phyloP scores from a whole-genome alignment of 139 green algal genomes.

The Tetradesmus obliquus region DNA sequence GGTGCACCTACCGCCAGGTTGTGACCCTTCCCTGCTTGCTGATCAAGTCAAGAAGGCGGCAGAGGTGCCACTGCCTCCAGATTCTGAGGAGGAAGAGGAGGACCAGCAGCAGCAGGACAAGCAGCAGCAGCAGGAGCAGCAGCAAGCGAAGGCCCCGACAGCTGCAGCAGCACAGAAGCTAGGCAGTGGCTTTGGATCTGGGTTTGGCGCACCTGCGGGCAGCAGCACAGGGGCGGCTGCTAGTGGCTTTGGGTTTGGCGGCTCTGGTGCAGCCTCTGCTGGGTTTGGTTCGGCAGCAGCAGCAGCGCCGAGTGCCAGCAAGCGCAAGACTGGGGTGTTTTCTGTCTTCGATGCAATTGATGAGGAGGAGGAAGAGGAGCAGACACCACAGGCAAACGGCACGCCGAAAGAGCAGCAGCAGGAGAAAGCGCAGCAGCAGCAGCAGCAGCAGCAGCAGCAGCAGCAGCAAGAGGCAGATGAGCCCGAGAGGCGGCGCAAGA shows the following conservation, averaged over 20 bases:
- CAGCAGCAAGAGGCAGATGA: not conserved
- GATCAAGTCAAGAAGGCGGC: conserved; percentile 39
- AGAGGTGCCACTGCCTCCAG: conserved; percentile 21
- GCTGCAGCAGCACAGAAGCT: conserved; percentile 11
- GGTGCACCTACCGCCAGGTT: not conserved
- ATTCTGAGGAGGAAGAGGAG: conserved; percentile 30
- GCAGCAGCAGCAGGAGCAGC: conserved; percentile 8
- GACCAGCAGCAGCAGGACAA: not conserved
- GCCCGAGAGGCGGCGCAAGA: not conserved
- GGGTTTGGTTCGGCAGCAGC: not conserved
- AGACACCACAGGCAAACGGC: not conserved
- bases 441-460: conserved; percentile 29
- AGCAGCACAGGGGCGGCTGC: not conserved
- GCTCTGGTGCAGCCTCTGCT: not conserved
- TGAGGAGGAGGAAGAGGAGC: not conserved
- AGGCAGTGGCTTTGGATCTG: not conserved
- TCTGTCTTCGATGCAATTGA: conserved; percentile 1
- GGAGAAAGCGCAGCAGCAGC: not conserved
- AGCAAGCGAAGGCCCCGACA: not conserved
- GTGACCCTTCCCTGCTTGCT: conserved; percentile 17
- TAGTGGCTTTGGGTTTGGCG: not conserved
- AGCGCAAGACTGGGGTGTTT: not conserved
- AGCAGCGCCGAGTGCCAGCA: not conserved
- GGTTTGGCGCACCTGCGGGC: not conserved
- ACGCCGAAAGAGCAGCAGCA: not conserved